A percentile compares a stretch with the other conserved stretches of the same genome.
Evolutionary conservation across 2,329 filamentous ascomycete species (phyloP).

Genomic region (Ceratocystis ficicola): DNA sequence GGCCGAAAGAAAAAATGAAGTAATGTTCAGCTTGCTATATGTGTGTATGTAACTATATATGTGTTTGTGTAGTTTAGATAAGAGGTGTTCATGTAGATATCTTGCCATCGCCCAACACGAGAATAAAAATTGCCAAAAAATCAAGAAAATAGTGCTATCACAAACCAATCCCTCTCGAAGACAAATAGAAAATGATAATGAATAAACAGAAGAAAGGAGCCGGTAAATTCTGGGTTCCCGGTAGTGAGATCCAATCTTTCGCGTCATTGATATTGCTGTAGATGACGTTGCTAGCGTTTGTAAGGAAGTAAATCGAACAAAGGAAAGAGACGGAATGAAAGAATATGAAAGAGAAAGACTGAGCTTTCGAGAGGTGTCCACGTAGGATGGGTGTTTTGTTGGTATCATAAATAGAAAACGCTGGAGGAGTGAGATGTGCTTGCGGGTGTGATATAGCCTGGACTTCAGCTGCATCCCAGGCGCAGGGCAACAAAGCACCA

Average conservation of each 20-base stretch:
- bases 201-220: conserved; percentile 12
- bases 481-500: neutral
- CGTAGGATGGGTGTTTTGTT: neutral
- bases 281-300: neutral
- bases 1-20: neutral
- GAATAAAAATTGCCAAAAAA: conserved; percentile 1
- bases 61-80: conserved; percentile 4
- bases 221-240: conserved; percentile 11
- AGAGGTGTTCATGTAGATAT: neutral
- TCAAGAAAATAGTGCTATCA: neutral
- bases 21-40: neutral
- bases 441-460: neutral
- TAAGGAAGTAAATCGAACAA: neutral
- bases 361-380: neutral
- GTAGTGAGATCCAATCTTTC: conserved; percentile 2
- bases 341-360: neutral
- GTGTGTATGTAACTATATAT: neutral
- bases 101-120: too few species aligned
- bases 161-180: neutral
- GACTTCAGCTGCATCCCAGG: neutral
- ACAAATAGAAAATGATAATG: neutral
- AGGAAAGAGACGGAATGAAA: neutral
- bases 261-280: neutral
- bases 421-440: neutral
- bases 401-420: conserved; percentile 10